Conservation (phyloP, 2,329 filamentous ascomycete genomes). For the Talaromyces amestolkiae region DNA sequence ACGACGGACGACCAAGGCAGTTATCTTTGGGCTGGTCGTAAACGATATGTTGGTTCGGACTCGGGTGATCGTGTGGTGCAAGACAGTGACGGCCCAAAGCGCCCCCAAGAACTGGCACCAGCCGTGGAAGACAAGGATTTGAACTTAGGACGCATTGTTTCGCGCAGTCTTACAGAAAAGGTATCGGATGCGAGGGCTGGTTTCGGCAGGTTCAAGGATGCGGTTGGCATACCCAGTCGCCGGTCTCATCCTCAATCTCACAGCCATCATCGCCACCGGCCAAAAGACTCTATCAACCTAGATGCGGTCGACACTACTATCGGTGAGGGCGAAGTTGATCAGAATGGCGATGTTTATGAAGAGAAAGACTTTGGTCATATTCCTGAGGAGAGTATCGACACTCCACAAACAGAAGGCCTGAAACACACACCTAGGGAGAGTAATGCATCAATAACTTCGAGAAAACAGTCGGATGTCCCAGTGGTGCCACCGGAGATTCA, state of each 20-base stretch:
- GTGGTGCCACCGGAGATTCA: conserved; percentile 34
- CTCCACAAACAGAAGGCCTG: conserved; percentile 18
- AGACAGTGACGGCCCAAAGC: conserved; percentile 33
- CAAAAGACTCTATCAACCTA: conserved; percentile 36
- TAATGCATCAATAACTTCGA: conserved; percentile 15
- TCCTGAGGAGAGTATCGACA: conserved; percentile 23
- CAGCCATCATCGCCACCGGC: conserved; percentile 28
- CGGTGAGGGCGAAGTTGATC: conserved; percentile 32
- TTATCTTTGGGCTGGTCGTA: conserved; percentile 46
- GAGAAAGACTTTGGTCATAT: conserved; percentile 23
- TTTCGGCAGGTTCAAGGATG: conserved; percentile 80
- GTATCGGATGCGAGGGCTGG: conserved; percentile 79
- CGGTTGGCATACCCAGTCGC: conserved; percentile 57
- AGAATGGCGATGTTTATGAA: conserved; percentile 16
- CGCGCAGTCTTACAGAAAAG: conserved; percentile 76
- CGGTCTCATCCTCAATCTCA: conserved; percentile 36
- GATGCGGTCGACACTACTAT: conserved; percentile 28
- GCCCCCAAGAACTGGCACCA: conserved; percentile 28
- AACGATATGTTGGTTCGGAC: conserved; percentile 42
- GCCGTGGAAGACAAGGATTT: conserved; percentile 41
- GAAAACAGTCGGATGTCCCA: conserved; percentile 19
- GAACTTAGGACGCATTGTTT: conserved; percentile 61
- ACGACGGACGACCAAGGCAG: conserved; percentile 47
- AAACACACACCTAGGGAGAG: conserved; percentile 21
- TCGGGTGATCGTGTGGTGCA: conserved; percentile 30